Evolutionary conservation across 2,329 filamentous ascomycete genomes (phyloP).

Genomic region (Aspergillus quadrilineatus): DNA sequence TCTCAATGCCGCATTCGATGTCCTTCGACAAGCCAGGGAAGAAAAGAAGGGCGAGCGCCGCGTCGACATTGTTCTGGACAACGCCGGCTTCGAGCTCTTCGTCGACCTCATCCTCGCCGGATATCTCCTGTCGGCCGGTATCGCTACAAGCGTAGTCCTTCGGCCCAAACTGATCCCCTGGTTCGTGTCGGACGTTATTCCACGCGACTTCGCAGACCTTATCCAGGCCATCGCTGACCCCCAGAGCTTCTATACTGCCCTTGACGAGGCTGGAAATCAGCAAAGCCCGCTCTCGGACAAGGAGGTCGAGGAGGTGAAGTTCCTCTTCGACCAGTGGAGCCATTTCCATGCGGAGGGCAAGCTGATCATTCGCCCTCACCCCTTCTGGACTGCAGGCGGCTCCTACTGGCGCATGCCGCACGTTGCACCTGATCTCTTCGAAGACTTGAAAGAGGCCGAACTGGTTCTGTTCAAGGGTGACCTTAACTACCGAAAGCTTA

Average conservation of each 20-base stretch:
- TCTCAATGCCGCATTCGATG: conserved; percentile 67
- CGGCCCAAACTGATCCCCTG: conserved; percentile 95
- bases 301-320: conserved; percentile 67
- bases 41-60: conserved; percentile 65
- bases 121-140: conserved; percentile 77
- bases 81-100: conserved; percentile 94
- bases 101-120: conserved; percentile 91
- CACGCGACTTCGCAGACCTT: conserved; percentile 78
- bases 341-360: conserved; percentile 77
- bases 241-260: conserved; percentile 73
- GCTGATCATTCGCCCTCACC: conserved; percentile 76
- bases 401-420: conserved; percentile 85
- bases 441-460: conserved; percentile 79
- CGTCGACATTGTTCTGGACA: conserved; percentile 94
- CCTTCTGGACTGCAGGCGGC: conserved; percentile 86
- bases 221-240: conserved; percentile 77
- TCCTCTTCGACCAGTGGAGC: conserved; percentile 81
- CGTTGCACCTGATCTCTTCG: conserved; percentile 64
- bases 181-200: conserved; percentile 96
- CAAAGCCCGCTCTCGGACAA: conserved; percentile 64
- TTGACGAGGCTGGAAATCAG: conserved; percentile 61
- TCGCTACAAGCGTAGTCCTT: conserved; percentile 83
- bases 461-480: conserved; percentile 97
- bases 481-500: conserved; percentile 92
- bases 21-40: conserved; percentile 64